Percentiles rank a stretch among this genome's conserved stretches.
These are phyloP conservation scores for Cladosporium sp. DNA, from an alignment of 2,329 filamentous ascomycete genomes.

Conservation along the genomic window DNA sequence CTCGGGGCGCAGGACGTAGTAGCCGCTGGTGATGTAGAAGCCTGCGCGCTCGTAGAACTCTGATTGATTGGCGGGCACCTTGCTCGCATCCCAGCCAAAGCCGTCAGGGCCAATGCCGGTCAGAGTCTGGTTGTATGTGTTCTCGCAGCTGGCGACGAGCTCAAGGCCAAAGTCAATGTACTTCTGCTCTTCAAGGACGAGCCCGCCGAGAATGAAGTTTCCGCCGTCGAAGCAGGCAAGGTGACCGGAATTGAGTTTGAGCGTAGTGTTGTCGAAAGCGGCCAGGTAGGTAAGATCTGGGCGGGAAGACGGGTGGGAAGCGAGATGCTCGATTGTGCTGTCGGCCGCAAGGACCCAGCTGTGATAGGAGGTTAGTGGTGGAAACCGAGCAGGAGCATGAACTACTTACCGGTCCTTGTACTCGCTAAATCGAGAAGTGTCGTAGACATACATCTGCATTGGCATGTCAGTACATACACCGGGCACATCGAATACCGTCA, in stretches of 20 bases:
- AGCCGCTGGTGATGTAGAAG: constrained; percentile 66
- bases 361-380: background rate
- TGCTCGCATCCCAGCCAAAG: constrained; percentile 42
- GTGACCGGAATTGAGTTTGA: constrained; percentile 46
- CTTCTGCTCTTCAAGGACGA: constrained; percentile 64
- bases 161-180: constrained; percentile 75
- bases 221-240: constrained; percentile 82
- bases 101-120: constrained; percentile 76
- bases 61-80: constrained; percentile 37
- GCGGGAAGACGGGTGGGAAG: constrained; percentile 65
- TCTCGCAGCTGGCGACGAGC: constrained; percentile 72
- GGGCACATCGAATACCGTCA: background rate
- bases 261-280: constrained; percentile 52
- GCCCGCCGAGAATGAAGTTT: constrained; percentile 80
- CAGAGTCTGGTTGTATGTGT: constrained; percentile 68
- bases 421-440: constrained; percentile 60
- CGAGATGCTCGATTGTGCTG: constrained; percentile 71
- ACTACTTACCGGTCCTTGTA: constrained; percentile 61
- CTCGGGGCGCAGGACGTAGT: constrained; percentile 75
- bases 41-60: constrained; percentile 68
- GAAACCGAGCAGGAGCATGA: too few species aligned
- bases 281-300: constrained; percentile 74
- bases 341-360: constrained; percentile 73
- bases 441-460: constrained; percentile 73
- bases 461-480: background rate